These are phyloP conservation scores for Dryadomyces sulphureus DNA, from an alignment of 2,329 filamentous ascomycete species.

Conservation along the genomic window DNA sequence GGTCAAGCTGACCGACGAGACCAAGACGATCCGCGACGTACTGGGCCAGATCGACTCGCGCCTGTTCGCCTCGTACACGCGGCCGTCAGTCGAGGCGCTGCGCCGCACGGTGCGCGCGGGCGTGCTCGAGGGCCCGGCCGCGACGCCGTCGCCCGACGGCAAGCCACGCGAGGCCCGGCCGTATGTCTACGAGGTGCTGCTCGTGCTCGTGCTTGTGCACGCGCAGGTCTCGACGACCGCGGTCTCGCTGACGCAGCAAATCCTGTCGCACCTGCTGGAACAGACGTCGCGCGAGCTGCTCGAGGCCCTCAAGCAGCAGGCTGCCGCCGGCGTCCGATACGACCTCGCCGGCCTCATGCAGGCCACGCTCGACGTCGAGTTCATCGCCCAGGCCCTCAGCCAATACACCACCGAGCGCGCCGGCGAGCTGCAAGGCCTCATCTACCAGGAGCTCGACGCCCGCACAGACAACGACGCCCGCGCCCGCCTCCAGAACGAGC, in stretches of 20 bases:
- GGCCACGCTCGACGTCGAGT: conserved; percentile 92
- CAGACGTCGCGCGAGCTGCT: conserved; percentile 69
- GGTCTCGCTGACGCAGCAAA: conserved; percentile 58
- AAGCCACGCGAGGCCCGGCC: conserved; percentile 61
- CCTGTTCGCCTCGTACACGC: conserved; percentile 85
- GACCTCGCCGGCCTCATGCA: conserved; percentile 79
- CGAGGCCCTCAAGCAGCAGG: conserved; percentile 55
- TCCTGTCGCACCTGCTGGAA: conserved; percentile 78
- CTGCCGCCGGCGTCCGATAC: conserved; percentile 33
- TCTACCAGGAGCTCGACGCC: conserved; percentile 75
- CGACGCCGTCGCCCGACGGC: conserved; percentile 37
- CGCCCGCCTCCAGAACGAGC: conserved; percentile 63
- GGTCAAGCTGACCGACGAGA: conserved; percentile 86
- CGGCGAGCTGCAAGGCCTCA: conserved; percentile 68
- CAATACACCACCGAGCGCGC: conserved; percentile 79
- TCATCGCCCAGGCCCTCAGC: conserved; percentile 82
- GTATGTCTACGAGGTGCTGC: conserved; percentile 79
- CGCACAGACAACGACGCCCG: conserved; percentile 81
- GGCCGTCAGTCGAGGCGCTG: conserved; percentile 55
- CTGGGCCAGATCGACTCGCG: conserved; percentile 79
- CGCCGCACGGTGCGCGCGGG: conserved; percentile 57
- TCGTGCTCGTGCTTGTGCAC: conserved; percentile 80
- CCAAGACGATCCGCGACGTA: conserved; percentile 80
- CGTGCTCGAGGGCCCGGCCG: conserved; percentile 29
- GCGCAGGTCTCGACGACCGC: conserved; percentile 75